Evolutionary conservation across 2,329 filamentous ascomycete genomes (phyloP), one percentile per base, ranked within the genome.

Genomic region (Calonectria crousiana): DNA sequence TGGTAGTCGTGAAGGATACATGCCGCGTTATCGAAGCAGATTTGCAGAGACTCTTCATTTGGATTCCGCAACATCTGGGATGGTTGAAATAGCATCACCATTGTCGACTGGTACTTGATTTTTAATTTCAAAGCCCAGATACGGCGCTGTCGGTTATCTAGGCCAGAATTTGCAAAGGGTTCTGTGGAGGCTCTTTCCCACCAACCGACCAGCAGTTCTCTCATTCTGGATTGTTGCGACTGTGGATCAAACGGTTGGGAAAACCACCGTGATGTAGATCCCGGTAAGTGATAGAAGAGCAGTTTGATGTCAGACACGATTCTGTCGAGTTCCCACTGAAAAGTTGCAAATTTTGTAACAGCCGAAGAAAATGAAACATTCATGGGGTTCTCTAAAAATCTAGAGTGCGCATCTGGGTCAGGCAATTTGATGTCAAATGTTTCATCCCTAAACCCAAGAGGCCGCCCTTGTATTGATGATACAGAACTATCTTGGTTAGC

Each of bases 401-500:
- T 16, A 6, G 23, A 47, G 18, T 52, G 49, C 2, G 26, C 58
- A 16, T 60, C 34, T 6, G 64, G 23, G 1, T 76, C 38, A 8
- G 79, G 79, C 38, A 80, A 32, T 38, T 78, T 68, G 3, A 85
- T 75, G 66, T 85, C 84, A 68, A 85, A 85, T 0, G 83, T 83
- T 52, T 85, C 84, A 53, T 85, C 84, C 14, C 83, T 76, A 20
- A 85, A 82, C 1, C 84, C 83, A 3, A 85, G 78, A 1, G 84
- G 84, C 2, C 84, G 82, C 9, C 84, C 84, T 70, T 85, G 84
- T 9, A 85, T 85, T 2, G 84, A 83, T 6, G 83, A 77, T 14
- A 85, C 79, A 16, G 83, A 84, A 36, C 83, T 84, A 16, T 13
- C 9, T 26, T 52, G 16, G n/a, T 76, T 13, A 74, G 69, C 10